Base-by-base conservation (phyloP, 139 green algal genomes). In the Chlamydomonas incerta region DNA sequence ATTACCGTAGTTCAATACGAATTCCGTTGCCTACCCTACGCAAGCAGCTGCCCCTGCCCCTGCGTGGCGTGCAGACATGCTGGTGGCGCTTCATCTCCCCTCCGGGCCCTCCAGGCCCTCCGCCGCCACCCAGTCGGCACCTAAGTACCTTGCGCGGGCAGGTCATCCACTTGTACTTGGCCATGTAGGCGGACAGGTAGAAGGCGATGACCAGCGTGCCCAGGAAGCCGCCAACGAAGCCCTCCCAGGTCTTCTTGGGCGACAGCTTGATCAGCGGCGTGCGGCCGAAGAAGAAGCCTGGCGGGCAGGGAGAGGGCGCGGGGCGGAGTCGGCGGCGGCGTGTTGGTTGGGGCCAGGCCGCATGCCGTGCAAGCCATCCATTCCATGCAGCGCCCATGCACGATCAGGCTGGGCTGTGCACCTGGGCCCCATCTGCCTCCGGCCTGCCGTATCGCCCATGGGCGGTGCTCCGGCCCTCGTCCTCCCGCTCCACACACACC, bases 161-260 rank as follows among this genome's bases (percentile, higher is more conserved):
- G 17, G 90, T 97, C 85, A 99, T 90, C 95, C 96, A 99, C 72
- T 94, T 92, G 87, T 90, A 97, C n/a, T 82, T 81, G 0, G 90
- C 90, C 86, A 98, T 77, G 23, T 90, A 76, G 14, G 81, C 80
- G 1, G 96, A 90, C 41, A 98, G 87, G 74, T 95, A 89, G 87
- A 96, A 98, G 31, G 95, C 96, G 20, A 90, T 74, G 1, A 96
- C 18, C 46, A 99, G 87, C 35, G 97, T 99, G 80, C 90, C 90
- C 70, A 79, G 8, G 69, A 95, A 92, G 47, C 96, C 97, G 24
- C 97, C 97, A 23, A 99, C 88, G 83, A 99, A 99, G 29, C 98
- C 98, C 92, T 99, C 98, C 97, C 96, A 99, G 0, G 98, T 99
- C 95, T 99, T 99, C 87, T 99, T 99, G 69, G 98, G 98, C 0